Conservation (phyloP, 345 rosid species). For the Melaleuca alternifolia region DNA sequence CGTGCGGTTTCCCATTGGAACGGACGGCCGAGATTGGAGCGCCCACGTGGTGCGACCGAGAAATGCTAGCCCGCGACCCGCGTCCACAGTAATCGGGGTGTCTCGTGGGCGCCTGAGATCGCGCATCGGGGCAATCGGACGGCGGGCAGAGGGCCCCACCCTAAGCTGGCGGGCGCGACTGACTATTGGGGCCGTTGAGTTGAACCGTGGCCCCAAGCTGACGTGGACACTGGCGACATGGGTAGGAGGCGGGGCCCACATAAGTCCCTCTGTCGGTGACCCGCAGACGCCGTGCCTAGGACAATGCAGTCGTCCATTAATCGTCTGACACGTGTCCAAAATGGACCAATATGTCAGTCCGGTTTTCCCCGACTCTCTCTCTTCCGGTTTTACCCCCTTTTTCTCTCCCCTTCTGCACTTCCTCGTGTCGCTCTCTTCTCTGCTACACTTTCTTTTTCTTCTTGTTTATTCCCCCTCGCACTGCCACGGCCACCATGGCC, state of each 20-base stretch:
- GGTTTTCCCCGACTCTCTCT: too few relatives aligned
- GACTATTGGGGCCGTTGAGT: not conserved
- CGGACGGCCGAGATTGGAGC: not conserved
- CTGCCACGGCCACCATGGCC: too few relatives aligned
- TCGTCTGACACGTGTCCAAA: too few relatives aligned
- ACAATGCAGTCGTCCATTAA: too few relatives aligned
- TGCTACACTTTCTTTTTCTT: too few relatives aligned
- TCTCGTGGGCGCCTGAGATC: not conserved
- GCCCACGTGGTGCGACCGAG: not conserved
- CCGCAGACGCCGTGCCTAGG: too few relatives aligned
- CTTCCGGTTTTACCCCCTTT: too few relatives aligned
- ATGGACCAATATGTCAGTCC: too few relatives aligned
- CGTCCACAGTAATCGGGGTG: not conserved
- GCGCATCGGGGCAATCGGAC: not conserved
- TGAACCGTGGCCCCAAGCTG: not conserved
- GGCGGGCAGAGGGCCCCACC: not conserved
- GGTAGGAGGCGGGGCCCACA: not conserved
- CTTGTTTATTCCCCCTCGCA: too few relatives aligned
- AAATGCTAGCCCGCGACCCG: not conserved
- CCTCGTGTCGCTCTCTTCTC: too few relatives aligned
- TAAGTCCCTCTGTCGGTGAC: not conserved
- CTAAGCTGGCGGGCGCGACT: not conserved
- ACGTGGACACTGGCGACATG: not conserved
- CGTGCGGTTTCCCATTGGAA: not conserved
- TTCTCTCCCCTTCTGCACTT: too few relatives aligned